Evolutionary conservation across 2,329 filamentous ascomycete genomes (phyloP), one percentile per base, ranked within the genome.

Genomic region (Ascochyta viciae-villosae): DNA sequence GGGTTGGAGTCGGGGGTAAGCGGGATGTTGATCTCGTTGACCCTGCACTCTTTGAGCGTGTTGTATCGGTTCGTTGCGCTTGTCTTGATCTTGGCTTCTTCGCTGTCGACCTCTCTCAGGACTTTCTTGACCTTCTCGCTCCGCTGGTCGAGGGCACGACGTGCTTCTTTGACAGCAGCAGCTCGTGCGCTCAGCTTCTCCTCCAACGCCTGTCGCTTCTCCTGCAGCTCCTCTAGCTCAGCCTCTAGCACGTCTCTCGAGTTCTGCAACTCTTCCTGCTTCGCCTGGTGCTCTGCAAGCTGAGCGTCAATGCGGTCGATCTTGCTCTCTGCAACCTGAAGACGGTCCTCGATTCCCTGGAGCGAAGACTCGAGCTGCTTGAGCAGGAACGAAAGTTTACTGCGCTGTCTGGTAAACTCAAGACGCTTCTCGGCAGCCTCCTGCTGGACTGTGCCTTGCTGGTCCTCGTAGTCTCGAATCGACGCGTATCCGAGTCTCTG

Each of bases 391-490:
- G 87, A 80, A 42, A 89, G 80, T 48, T 80, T 82, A 57, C 82
- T 86, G 64, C 83, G 84, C 73, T 99, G 95, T 4, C 89, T 87
- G 52, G 89, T 90, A 67, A 96, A 98, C 63, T 93, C 88, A 49
- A 90, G 87, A 60, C 91, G 91, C 80, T 93, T 93, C 76, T 95
- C 88, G 0, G 89, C 88, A 40, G 91, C 90, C 73, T 98, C 92
- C 74, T 96, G 91, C 75, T 98, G 93, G 44, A 96, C 81, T 38
- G 90, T 92, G 44, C 95, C 94, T 77, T 98, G 95, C 64, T 96
- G 93, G 24, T 89, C 89, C 73, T 98, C 92, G 69, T 98, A 99
- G 54, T 92, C 90, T 55, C 94, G 90, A 62, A 99, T 96, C 68
- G 96, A 89, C 54, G 86, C 83, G 74, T 96, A 98, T 0, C 93